Evolutionary conservation across 1,284 basidiomycete genomes (phyloP), one percentile per base, ranked within the genome.

Genomic region (Ganoderma sinense): DNA sequence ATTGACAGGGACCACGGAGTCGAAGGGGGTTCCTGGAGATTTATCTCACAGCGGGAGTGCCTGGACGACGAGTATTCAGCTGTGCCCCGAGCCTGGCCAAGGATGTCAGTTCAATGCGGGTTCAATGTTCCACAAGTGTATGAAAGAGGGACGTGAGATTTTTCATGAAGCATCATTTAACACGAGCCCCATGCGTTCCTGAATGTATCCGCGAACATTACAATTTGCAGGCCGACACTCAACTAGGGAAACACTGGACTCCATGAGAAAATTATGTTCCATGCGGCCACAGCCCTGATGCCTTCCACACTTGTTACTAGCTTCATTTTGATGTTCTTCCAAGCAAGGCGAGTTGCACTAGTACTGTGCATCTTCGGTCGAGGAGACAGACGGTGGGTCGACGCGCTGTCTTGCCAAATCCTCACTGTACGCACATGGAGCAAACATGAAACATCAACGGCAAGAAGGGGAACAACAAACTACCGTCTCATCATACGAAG

Each of bases 331-430:
- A 48, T 23, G 7, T 11, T n/a, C n/a, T 48, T 48, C 7, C 16
- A n/a, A 48, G 45, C n/a, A 48, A 48, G 20, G 45, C 45, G 10
- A 48, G n/a, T 8, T 11, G 16, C 7, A 23, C n/a, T 26, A 26
- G 2, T 11, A 6, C 4, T 31, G n/a, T 20, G 23, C 14, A 11
- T 14, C 23, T 31, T 55, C 26, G 2, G 26, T 55, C 53, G 23
- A 56, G 23, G 36, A 23, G n/a, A n/a, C 39, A n/a, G 39, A 61
- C 33, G 56, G 59, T 43, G 72, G 66, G 66, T 73, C 70, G 72
- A 73, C 68, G 72, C 70, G 60, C 72, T 71, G 72, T 73, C 72
- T 73, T 71, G 70, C 69, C 70, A 66, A 68, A 62, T 70, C 67
- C 68, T 71, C 70, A 67, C 64, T 61, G 66, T 69, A 71, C 66